Conservation (phyloP, 2,329 filamentous ascomycete genomes). For the Hyphodiscus sp. region DNA sequence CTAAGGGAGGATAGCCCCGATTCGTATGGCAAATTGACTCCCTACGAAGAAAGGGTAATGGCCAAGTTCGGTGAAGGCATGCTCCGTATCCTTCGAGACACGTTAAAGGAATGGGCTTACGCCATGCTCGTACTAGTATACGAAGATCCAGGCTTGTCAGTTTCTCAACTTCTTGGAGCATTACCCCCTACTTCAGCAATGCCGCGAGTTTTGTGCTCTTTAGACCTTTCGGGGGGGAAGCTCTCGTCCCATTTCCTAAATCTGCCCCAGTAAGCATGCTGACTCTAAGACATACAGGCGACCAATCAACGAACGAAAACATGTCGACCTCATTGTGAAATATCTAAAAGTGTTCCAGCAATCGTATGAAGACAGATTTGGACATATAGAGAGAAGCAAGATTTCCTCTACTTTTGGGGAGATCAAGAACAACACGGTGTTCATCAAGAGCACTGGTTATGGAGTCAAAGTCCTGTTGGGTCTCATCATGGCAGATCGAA, state of each 20-base stretch:
- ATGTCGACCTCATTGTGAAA: slow-evolving; percentile 12
- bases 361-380: slow-evolving; percentile 12
- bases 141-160: not conserved
- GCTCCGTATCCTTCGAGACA: slow-evolving; percentile 2
- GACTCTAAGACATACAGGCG: not conserved
- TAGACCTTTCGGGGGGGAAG: too few species aligned
- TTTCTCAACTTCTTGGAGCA: too few species aligned
- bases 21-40: not conserved
- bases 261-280: too few species aligned
- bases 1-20: not conserved
- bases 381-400: slow-evolving; percentile 6
- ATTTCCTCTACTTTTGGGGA: not conserved
- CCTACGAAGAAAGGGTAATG: not conserved
- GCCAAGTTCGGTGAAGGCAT: slow-evolving; percentile 1
- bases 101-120: slow-evolving; percentile 2
- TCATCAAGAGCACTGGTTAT: slow-evolving; percentile 17
- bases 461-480: slow-evolving; percentile 19
- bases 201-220: not conserved
- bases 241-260: too few species aligned
- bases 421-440: slow-evolving; percentile 1
- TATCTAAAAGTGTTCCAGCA: slow-evolving; percentile 8
- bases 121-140: not conserved
- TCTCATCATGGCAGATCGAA: slow-evolving; percentile 21
- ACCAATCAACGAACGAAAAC: slow-evolving; percentile 5
- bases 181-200: not conserved